Conservation (phyloP, 805 yeast genomes). For the Saturnispora ahearnii region DNA sequence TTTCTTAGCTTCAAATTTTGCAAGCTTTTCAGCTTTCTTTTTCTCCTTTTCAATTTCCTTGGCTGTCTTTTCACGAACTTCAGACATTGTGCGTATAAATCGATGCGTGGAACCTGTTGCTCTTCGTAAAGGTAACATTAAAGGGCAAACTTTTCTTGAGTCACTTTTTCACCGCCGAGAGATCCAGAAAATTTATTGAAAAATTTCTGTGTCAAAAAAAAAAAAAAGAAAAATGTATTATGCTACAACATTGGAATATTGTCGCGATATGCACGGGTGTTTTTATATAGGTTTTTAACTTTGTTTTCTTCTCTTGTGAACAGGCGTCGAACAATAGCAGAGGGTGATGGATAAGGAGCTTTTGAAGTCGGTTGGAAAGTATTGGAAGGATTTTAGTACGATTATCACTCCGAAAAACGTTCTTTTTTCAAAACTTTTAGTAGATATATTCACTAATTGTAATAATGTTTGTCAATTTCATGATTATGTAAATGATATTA, state of each 20-base stretch:
- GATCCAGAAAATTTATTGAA: not conserved
- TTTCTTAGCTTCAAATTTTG: slow-evolving; percentile 69
- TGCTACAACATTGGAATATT: not conserved
- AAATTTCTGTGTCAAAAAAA: not conserved
- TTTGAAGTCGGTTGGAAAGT: not conserved
- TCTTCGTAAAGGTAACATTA: slow-evolving; percentile 7
- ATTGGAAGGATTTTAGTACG: slow-evolving; percentile 1
- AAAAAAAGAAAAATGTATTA: not conserved
- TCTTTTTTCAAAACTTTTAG: not conserved
- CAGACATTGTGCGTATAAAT: slow-evolving; percentile 7
- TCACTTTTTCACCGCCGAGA: slow-evolving; percentile 1
- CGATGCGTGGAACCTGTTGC: not conserved
- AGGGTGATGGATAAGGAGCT: not conserved
- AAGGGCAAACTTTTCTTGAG: slow-evolving; percentile 7
- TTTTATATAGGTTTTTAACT: not conserved
- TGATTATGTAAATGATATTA: not conserved
- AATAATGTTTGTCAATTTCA: not conserved
- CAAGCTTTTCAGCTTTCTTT: slow-evolving; percentile 46
- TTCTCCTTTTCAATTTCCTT: slow-evolving; percentile 66
- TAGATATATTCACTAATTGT: not conserved
- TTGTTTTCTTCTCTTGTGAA: too few relatives aligned
- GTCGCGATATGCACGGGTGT: not conserved
- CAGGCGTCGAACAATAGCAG: too few relatives aligned
- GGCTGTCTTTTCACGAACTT: slow-evolving; percentile 38
- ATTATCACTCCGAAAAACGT: not conserved